Conservation (phyloP, 2,329 filamentous ascomycete genomes). For the Madurella fahalii region DNA sequence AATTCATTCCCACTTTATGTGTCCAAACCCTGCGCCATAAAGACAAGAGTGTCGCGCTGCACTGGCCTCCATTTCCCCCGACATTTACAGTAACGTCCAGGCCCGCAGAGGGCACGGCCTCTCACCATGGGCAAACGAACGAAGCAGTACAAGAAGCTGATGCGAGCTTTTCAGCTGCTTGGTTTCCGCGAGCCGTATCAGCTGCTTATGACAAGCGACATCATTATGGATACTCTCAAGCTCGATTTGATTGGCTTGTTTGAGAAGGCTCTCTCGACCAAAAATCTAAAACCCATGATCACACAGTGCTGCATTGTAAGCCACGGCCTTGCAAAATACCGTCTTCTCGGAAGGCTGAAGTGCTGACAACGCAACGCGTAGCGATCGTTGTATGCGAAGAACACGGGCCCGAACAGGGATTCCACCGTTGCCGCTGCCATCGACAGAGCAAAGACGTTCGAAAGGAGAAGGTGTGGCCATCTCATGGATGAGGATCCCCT, state of each 20-base stretch:
- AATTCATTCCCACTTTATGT: too few species aligned
- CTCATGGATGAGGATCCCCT: conserved; percentile 67
- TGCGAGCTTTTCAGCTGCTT: conserved; percentile 46
- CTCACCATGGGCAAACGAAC: conserved; percentile 46
- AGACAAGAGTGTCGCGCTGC: too few species aligned
- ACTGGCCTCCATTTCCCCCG: background rate
- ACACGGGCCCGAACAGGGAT: conserved; percentile 48
- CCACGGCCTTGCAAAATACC: background rate
- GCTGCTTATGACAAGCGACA: conserved; percentile 80
- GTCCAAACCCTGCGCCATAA: too few species aligned
- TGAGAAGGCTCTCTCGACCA: conserved; percentile 26
- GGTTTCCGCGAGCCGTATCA: conserved; percentile 94
- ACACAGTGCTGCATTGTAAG: conserved; percentile 57
- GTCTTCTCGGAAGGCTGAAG: background rate
- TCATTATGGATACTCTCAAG: conserved; percentile 73
- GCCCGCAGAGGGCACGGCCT: background rate
- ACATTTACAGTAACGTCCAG: background rate
- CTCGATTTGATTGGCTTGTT: conserved; percentile 24
- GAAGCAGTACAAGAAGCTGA: conserved; percentile 70
- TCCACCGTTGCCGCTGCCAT: conserved; percentile 67
- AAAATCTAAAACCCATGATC: conserved; percentile 37
- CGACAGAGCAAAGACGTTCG: conserved; percentile 65
- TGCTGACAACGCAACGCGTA: background rate
- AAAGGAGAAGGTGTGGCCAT: conserved; percentile 75
- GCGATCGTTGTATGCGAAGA: conserved; percentile 65